These are phyloP conservation scores for Toxoplasma gondii DNA, from an alignment of 169 alveolate genomes.

Conservation along the genomic window DNA sequence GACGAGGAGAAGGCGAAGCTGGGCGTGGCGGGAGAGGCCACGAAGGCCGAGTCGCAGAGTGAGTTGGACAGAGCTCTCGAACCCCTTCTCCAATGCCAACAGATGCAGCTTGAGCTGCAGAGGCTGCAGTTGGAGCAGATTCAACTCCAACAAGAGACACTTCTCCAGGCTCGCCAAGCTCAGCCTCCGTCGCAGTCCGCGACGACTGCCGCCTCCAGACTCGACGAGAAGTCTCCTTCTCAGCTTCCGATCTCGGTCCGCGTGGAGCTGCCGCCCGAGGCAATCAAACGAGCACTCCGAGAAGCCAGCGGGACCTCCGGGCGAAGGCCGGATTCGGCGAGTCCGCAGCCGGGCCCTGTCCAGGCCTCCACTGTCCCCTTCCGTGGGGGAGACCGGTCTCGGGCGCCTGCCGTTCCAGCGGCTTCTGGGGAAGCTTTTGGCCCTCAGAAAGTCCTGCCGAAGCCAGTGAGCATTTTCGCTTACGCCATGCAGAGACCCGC, in stretches of 20 bases:
- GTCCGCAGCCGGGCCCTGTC: no score
- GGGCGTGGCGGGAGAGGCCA: neutral
- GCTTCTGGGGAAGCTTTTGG: no score
- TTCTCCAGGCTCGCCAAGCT: neutral
- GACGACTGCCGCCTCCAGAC: neutral
- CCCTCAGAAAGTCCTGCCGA: no score
- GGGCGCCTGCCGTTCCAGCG: no score
- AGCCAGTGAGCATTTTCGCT: neutral
- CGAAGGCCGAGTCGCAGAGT: neutral
- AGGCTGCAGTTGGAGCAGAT: neutral
- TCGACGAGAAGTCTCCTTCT: neutral
- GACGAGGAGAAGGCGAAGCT: neutral
- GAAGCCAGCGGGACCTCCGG: neutral
- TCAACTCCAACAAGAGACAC: neutral
- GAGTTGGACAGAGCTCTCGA: neutral
- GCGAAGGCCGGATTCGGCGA: no score
- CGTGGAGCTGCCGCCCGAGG: neutral
- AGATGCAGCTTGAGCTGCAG: neutral
- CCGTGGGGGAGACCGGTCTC: no score
- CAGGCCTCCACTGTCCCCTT: no score
- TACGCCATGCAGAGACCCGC: slow-evolving; percentile 2
- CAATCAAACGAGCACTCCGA: neutral
- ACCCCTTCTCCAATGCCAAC: neutral
- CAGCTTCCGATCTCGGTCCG: neutral
- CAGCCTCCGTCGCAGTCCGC: neutral